Evolutionary conservation across 441 rosid species (phyloP).

Genomic region (Gossypium lobatum): DNA sequence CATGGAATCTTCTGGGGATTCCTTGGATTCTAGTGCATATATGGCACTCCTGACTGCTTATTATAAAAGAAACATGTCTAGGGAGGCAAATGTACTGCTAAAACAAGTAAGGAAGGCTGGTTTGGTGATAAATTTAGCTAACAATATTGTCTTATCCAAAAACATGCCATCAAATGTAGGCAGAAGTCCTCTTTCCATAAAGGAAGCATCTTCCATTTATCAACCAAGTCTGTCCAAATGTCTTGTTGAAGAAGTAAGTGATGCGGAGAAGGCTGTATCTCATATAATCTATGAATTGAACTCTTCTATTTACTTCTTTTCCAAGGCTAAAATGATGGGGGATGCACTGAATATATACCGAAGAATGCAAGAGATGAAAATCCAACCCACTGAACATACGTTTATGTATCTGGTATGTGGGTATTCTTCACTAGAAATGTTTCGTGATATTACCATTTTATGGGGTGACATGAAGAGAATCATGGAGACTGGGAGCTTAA

Average conservation of each 20-base stretch:
- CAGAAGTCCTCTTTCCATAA: conserved; percentile 15
- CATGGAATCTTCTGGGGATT: conserved; percentile 43
- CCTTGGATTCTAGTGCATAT: conserved; percentile 32
- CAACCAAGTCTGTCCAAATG: conserved; percentile 34
- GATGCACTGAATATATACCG: conserved; percentile 55
- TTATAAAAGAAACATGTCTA: conserved; percentile 37
- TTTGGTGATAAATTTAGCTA: conserved; percentile 26
- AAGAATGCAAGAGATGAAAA: conserved; percentile 45
- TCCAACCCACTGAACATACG: conserved; percentile 49
- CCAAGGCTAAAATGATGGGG: conserved; percentile 73
- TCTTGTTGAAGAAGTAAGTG: conserved; percentile 36
- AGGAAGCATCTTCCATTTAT: conserved; percentile 12
- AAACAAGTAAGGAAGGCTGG: conserved; percentile 54
- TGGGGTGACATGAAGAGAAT: conserved; percentile 85
- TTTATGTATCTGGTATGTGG: conserved; percentile 46
- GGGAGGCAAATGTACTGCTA: conserved; percentile 51
- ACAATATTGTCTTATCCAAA: conserved; percentile 22
- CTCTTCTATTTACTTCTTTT: conserved; percentile 71
- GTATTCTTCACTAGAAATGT: conserved; percentile 56
- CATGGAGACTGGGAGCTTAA: conserved; percentile 28
- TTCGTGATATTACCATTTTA: conserved; percentile 53
- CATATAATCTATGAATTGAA: conserved; percentile 45
- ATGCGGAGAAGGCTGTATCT: conserved; percentile 28
- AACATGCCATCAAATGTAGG: conserved; percentile 21
- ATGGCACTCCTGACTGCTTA: conserved; percentile 48